phyloP scores from a whole-genome alignment of 2,329 filamentous ascomycete species.

The Ceratocystis huliohia region DNA sequence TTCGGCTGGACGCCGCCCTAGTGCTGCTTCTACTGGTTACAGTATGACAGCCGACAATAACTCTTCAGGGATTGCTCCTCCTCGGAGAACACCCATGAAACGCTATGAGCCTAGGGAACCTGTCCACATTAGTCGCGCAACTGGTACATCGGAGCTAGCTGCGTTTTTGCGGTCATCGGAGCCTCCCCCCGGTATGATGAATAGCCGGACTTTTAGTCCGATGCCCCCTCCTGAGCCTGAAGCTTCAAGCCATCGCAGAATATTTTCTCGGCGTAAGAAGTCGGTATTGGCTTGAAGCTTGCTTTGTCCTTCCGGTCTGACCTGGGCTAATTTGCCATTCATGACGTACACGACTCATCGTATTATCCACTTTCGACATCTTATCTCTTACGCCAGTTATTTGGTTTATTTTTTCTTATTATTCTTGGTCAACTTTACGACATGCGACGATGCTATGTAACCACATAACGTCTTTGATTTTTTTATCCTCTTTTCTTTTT shows the following conservation, averaged over 20 bases:
- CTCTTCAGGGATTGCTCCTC: constrained; percentile 27
- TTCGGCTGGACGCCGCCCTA: constrained; percentile 2
- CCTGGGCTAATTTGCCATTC: not conserved
- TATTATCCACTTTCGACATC: constrained; percentile 8
- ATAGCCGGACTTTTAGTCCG: not conserved
- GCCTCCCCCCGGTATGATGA: constrained; percentile 35
- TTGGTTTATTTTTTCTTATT: constrained; percentile 7
- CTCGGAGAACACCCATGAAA: constrained; percentile 37
- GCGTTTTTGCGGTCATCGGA: constrained; percentile 59
- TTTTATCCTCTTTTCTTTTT: not conserved
- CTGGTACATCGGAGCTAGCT: constrained; percentile 55
- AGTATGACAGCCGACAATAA: constrained; percentile 22
- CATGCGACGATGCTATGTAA: constrained; percentile 6
- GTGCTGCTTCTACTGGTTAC: constrained; percentile 10
- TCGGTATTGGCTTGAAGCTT: constrained; percentile 10
- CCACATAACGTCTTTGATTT: not conserved
- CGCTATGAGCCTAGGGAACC: constrained; percentile 46
- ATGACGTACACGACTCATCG: constrained; percentile 7
- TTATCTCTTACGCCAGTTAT: constrained; percentile 3
- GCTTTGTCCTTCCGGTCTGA: not conserved
- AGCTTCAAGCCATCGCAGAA: constrained; percentile 21
- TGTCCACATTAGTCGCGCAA: constrained; percentile 33
- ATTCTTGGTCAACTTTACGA: constrained; percentile 11
- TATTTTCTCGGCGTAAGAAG: constrained; percentile 21
- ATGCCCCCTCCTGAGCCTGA: not conserved